phyloP scores from a whole-genome alignment of 257 asterid species.

The Nemophila menziesii region DNA sequence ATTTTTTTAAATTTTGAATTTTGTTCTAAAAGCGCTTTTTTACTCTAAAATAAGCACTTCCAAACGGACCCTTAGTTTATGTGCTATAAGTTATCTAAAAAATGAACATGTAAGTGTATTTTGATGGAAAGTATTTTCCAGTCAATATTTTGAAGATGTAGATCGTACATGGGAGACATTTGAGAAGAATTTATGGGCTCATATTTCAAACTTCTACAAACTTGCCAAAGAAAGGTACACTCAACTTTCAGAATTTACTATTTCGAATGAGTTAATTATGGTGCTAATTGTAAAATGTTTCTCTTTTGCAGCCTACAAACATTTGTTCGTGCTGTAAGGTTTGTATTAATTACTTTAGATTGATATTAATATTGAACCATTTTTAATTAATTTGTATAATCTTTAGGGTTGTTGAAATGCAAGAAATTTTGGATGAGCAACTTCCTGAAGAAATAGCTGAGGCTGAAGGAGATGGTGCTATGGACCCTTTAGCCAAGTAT shows the following conservation, averaged over 20 bases:
- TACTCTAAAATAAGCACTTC: too few species aligned
- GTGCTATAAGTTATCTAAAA: not conserved
- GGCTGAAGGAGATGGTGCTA: conserved; percentile 94
- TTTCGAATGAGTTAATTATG: too few species aligned
- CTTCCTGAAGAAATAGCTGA: conserved; percentile 97
- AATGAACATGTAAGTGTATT: not conserved
- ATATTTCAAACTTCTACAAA: conserved; percentile 68
- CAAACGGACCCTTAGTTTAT: not conserved
- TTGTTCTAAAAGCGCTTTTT: too few species aligned
- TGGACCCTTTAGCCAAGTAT: conserved; percentile 73
- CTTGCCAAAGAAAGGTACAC: conserved; percentile 93
- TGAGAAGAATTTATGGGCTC: conserved; percentile 87
- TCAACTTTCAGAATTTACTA: too few species aligned
- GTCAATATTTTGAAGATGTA: conserved; percentile 95
- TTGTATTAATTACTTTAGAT: conserved; percentile 15
- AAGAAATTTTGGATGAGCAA: conserved; percentile 91
- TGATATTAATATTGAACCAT: too few species aligned
- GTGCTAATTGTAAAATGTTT: conserved; percentile 19
- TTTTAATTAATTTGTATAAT: conserved; percentile 4
- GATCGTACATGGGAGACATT: conserved; percentile 97
- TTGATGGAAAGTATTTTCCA: conserved; percentile 28
- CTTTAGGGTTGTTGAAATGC: conserved; percentile 93
- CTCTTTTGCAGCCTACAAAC: conserved; percentile 81
- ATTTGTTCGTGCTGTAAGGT: conserved; percentile 95
- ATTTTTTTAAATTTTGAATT: too few species aligned